These are phyloP conservation scores for Colletotrichum falcatum DNA, from an alignment of 2,329 filamentous ascomycete genomes.

Conservation along the genomic window DNA sequence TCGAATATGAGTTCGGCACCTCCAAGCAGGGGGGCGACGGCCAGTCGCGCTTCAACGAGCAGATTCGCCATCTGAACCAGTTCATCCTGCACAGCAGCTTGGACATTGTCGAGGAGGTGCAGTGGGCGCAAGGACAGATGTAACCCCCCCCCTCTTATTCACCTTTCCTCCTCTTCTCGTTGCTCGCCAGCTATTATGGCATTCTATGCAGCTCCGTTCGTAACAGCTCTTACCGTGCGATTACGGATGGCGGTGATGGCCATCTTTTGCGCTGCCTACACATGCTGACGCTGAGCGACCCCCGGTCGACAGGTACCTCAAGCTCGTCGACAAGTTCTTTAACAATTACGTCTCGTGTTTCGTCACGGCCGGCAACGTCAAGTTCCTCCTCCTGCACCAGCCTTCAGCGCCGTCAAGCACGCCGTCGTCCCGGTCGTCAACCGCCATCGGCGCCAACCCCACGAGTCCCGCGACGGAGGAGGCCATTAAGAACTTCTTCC, in stretches of 20 bases:
- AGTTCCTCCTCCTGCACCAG: slow-evolving; percentile 94
- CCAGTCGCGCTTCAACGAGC: slow-evolving; percentile 86
- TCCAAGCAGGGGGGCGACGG: slow-evolving; percentile 97
- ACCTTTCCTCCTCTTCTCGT: background rate
- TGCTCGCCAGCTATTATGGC: background rate
- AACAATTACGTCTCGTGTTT: slow-evolving; percentile 96
- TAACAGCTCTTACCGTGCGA: no score
- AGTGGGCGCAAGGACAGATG: slow-evolving; percentile 91
- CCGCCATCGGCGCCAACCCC: slow-evolving; percentile 85
- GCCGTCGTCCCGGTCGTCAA: slow-evolving; percentile 66
- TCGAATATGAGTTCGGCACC: slow-evolving; percentile 97
- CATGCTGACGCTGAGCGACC: slow-evolving; percentile 1
- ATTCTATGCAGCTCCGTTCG: background rate
- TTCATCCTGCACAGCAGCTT: slow-evolving; percentile 95
- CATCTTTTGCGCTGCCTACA: background rate
- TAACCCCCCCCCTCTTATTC: slow-evolving; percentile 52
- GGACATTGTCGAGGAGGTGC: slow-evolving; percentile 95
- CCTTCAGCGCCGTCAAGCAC: slow-evolving; percentile 63
- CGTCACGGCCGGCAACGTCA: slow-evolving; percentile 90
- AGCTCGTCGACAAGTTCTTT: slow-evolving; percentile 96
- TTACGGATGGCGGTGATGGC: background rate
- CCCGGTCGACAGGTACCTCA: slow-evolving; percentile 79
- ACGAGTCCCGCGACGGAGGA: slow-evolving; percentile 93
- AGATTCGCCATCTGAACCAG: slow-evolving; percentile 94
- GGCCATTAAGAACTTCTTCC: slow-evolving; percentile 93